phyloP scores from a whole-genome alignment of 2,329 filamentous ascomycete genomes.

The Leptodontidium sp. region DNA sequence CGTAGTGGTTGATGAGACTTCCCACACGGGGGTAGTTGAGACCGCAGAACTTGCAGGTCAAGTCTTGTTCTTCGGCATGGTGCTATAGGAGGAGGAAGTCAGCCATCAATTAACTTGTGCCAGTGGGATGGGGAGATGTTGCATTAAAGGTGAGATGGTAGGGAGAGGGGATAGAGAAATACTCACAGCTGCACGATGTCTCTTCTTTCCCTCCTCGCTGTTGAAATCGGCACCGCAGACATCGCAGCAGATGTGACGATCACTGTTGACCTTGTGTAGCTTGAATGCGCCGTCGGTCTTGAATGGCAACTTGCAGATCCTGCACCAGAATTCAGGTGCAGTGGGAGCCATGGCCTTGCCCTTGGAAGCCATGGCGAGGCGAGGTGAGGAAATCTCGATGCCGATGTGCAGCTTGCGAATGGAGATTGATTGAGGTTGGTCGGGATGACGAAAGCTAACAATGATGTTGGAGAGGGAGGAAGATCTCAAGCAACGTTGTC shows the following conservation, averaged over 20 bases:
- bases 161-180: not conserved
- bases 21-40: constrained; percentile 37
- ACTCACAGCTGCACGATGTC: constrained; percentile 26
- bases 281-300: constrained; percentile 3
- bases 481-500: too few species aligned
- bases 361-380: not conserved
- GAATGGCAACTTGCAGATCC: constrained; percentile 18
- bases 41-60: constrained; percentile 35
- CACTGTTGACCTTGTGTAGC: constrained; percentile 20
- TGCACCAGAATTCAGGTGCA: constrained; percentile 17
- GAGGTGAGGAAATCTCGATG: not conserved
- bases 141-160: not conserved
- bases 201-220: constrained; percentile 21
- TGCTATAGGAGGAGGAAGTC: constrained; percentile 20
- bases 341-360: not conserved
- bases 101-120: not conserved
- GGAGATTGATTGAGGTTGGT: not conserved
- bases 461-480: too few species aligned
- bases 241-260: constrained; percentile 23
- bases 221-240: constrained; percentile 29
- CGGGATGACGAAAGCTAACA: too few species aligned
- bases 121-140: not conserved
- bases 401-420: not conserved
- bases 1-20: constrained; percentile 37
- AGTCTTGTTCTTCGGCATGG: constrained; percentile 34